Conservation (phyloP, 306 rosid species). For the peach (Prunus persica) region DNA sequence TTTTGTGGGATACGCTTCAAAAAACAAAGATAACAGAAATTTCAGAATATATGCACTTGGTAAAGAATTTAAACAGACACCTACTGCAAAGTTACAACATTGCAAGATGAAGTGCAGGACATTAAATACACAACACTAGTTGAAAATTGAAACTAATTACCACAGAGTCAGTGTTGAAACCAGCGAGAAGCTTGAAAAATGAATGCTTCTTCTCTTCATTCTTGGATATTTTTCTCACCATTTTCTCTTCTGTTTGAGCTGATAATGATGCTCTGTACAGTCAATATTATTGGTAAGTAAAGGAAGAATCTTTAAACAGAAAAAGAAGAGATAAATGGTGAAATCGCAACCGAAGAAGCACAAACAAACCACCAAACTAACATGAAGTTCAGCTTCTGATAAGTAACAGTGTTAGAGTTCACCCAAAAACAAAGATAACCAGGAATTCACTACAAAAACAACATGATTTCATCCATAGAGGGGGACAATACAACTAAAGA, state of each 20-base stretch:
- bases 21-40: not conserved
- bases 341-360: not conserved
- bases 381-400: too few species aligned
- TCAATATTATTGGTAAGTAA: too few species aligned
- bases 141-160: not conserved
- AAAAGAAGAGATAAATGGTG: not conserved
- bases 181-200: not conserved
- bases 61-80: not conserved
- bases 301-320: not conserved
- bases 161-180: not conserved
- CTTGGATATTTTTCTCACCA: not conserved
- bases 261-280: not conserved
- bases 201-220: not conserved
- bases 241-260: not conserved
- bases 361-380: too few species aligned
- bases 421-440: too few species aligned
- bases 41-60: not conserved
- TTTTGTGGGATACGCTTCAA: constrained; percentile 11
- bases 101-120: too few species aligned
- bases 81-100: not conserved
- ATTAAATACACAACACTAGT: not conserved
- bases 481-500: too few species aligned
- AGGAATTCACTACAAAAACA: too few species aligned
- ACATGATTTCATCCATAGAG: too few species aligned
- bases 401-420: too few species aligned